Base-by-base conservation (phyloP, 140 eudicot genomes). In the Senecio squalidus region DNA sequence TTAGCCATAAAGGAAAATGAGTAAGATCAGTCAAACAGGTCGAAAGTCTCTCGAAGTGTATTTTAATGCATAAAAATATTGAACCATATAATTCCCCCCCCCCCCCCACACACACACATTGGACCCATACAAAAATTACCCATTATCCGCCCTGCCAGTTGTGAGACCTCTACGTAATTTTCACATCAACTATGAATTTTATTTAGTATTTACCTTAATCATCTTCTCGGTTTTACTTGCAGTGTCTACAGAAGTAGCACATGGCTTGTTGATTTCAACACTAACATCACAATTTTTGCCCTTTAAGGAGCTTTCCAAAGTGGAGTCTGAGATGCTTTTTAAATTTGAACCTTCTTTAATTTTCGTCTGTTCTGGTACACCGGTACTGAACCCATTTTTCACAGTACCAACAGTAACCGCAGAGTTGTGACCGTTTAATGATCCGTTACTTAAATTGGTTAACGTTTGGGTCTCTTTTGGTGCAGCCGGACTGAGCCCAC, bases 321-420 rank as follows among this genome's bases (percentile, higher is more conserved):
- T 48, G 39, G 74, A 31, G 8, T 65, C 75, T 0, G 70, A 6
- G 66, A 52, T 33, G 50, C 60, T 60, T 62, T 72, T 55, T 18
- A 18, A 58, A 23, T 13, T 23, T 24, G 55, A 39, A 20, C 21
- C 57, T 51, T 58, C 66, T 54, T 55, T 62, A 44, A 44, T 43
- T 25, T 56, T 36, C 36, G 44, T 66, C 48, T 31, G 69, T 66
- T 71, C 63, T 46, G 62, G 6, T 36, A 60, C 50, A 69, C 6
- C 48, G 2, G 44, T 17, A 18, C 11, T 66, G 34, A 59, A 8
- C 64, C 78, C 60, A 58, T 69, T 69, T 36, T 60, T 70, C 46
- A 40, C 51, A 9, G 66, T 46, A 21, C 26, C 64, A 75, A 65
- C 68, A n/a, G 82, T 57, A 62, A 48, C 73, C 15, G 67, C 39